Evolutionary conservation across 495 filamentous ascomycete species (phyloP), one percentile per base, ranked within the genome.

Genomic region (Parathielavia hyrcaniae): DNA sequence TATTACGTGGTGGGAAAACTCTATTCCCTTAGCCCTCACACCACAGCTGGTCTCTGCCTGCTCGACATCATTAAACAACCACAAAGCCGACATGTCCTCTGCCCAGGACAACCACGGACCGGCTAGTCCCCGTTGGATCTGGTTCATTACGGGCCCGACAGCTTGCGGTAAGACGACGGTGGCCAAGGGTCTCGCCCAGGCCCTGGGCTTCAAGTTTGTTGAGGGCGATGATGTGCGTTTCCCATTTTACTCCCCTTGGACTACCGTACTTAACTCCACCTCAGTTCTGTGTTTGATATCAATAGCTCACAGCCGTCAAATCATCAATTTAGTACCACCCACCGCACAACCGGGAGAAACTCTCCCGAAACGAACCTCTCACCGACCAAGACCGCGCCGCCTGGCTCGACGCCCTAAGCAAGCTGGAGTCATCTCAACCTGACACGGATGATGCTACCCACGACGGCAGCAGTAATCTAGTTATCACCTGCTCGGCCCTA

Each of bases 211-310:
- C 68, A 63, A 34, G 55, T 73, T n/a, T 73, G 67, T 73, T 5
- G 73, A 77, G 62, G 78, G 77, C 22, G 80, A 79, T 58, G 72
- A 78, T 55, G 79, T 81, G 69, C 58, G 75, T 19, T 9, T 14
- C 0, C 1, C 16, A 3, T 30, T 30, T 30, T 30, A 3, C 26
- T 30, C 26, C 26, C 26, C 26, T 30, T 30, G n/a, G n/a, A n/a
- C n/a, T n/a, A n/a, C n/a, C n/a, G n/a, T n/a, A n/a, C n/a, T n/a
- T n/a, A n/a, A n/a, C n/a, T n/a, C n/a, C n/a, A n/a, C n/a, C n/a
- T n/a, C n/a, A 30, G 26, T 30, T 30, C 26, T 6, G 26, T 6
- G 3, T 6, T 6, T 3, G 26, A 30, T 6, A 30, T 30, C 26
- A 30, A 6, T 30, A 3, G 6, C 26, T 30, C 26, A 2, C 6